These are phyloP conservation scores for Isatis tinctoria DNA, from an alignment of 345 rosid genomes.

Conservation along the genomic window DNA sequence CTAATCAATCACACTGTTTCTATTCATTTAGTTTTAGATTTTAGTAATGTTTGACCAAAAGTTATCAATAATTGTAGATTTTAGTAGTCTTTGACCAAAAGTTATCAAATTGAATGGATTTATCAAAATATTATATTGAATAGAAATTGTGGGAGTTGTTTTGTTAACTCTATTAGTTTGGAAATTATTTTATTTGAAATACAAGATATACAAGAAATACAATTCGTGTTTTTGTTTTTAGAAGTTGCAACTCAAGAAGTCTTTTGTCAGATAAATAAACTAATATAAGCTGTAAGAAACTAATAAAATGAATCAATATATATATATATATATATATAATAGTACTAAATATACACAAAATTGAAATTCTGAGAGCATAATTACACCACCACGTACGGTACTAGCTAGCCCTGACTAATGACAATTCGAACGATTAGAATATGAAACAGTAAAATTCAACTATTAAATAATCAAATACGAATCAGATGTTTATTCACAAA, in stretches of 20 bases:
- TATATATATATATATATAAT: no score
- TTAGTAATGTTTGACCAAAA: constrained; percentile 27
- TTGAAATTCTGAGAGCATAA: not conserved
- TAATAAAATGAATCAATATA: not conserved
- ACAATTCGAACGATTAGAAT: not conserved
- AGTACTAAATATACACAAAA: not conserved
- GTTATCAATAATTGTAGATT: constrained; percentile 19
- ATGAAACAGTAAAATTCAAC: not conserved
- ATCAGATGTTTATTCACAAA: constrained; percentile 19
- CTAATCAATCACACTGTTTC: constrained; percentile 6
- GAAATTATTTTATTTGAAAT: not conserved
- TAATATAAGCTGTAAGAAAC: not conserved
- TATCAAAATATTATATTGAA: not conserved
- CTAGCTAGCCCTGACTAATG: not conserved
- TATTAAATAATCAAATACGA: not conserved
- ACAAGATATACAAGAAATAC: not conserved
- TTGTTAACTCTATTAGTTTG: not conserved
- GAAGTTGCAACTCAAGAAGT: no score
- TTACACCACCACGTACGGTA: not conserved
- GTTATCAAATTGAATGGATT: not conserved
- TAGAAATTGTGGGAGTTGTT: not conserved
- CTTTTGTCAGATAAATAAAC: no score
- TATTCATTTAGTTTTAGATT: not conserved
- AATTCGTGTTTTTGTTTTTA: not conserved
- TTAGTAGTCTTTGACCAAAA: constrained; percentile 17